Evolutionary conservation across 768 basidiomycete genomes (phyloP), one percentile per base, ranked within the genome.

Genomic region (Amanita subjunquillea): DNA sequence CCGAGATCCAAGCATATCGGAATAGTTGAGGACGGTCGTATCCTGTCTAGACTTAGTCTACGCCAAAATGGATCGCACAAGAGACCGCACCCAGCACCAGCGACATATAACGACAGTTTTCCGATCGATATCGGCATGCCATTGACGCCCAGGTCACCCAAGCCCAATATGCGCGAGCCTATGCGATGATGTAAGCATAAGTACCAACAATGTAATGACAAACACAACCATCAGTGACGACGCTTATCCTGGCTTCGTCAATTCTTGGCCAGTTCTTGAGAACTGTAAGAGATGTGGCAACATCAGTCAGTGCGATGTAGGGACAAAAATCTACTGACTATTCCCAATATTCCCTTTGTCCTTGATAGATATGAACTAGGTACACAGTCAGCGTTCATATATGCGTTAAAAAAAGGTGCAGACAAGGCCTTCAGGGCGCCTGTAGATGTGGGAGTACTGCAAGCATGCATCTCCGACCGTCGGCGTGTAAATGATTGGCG

Each of bases 381-480:
- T 59, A 58, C 29, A 36, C 40, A 30, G 29, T 37, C 57, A 51
- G 45, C 39, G 50, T 13, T 54, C 50, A 57, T 20, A 59, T 57
- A 45, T 56, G 54, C 27, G 36, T 48, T 20, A 32, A 38, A 45
- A 12, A 46, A 25, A n/a, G 6, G 56, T 56, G 67, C 73, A 49
- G 57, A 92, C 79, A 65, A 85, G 66, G 40, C 87, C 87, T 63
- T 90, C 87, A 0, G 87, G 80, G 38, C 77, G 74, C 57, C 85
- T 73, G 63, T 83, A 90, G 57, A 83, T 90, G 55, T 85, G 80
- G 20, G 84, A 87, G 69, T 80, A 92, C 60, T 89, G 84, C 58
- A 89, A 64, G 63, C 91, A 93, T 3, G 91, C 92, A 59, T 94
- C 90, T 23, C 92, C 92, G 27, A 95, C 91, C 12, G 88, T 91